Base-by-base conservation (phyloP, 2,329 filamentous ascomycete species). In the Ceratocystis lukuohia region DNA sequence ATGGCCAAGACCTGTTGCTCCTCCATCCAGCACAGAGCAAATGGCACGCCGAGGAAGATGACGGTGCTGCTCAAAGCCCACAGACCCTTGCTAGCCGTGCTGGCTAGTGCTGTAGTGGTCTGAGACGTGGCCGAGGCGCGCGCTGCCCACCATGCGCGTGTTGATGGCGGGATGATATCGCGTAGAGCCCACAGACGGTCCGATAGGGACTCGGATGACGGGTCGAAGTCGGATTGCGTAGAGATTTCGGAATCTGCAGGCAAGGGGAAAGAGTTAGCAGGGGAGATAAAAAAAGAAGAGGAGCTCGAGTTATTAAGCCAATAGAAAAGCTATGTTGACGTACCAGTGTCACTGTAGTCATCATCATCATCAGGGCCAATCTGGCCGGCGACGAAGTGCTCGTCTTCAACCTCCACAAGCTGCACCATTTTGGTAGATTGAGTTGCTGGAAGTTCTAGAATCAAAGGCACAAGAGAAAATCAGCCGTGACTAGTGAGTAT, bases 1-100 rank as follows among this genome's bases (percentile, higher is more conserved):
- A 96, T 95, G 80, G 96, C 93, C 70, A 93, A 82, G 75, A 96
- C 86, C 80, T 96, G 90, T 82, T 96, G 91, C 81, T 99, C 94
- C 81, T 99, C 94, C 70, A 88, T 87, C 75, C 91, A 93, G 67
- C 91, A 93, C 71, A 99, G 81, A 68, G 91, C 92, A 82, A 91
- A 97, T 66, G 94, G 94, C 64, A 97, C 91, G 72, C 91, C 92
- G 70, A 97, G 79, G 74, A 99, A 80, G 74, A 99, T 83, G 68
- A 90, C 91, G 69, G 88, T 92, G 70, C 92, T 96, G 77, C 87
- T 91, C 68, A 99, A 80, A 66, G 96, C 86, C 91, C 91, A 99
- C 71, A 96, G 80, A 66, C 89, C 85, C 80, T 93, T 94, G 72
- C 93, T 92, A 72, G 88, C 84, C 75, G 95, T 88, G 68, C 80